Percentiles rank a stretch among this genome's conserved stretches.
Evolutionary conservation across 345 rosid species (phyloP).

Genomic region (Rhizophora apiculata): DNA sequence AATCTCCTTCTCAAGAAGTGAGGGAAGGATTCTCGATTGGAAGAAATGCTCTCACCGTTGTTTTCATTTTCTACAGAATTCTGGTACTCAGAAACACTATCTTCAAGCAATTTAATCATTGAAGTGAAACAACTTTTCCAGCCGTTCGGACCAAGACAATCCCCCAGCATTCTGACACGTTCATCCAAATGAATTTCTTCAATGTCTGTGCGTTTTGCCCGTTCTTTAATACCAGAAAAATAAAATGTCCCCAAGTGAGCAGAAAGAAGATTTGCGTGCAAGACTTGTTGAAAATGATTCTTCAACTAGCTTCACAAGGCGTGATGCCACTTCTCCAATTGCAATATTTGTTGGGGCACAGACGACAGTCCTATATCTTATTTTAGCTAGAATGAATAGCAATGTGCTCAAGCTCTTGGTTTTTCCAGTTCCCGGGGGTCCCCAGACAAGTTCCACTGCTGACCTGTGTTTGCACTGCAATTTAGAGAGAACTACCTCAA

Average conservation of each 20-base stretch:
- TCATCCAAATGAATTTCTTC: constrained; percentile 40
- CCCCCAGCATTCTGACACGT: constrained; percentile 32
- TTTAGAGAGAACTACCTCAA: constrained; percentile 25
- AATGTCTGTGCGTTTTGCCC: constrained; percentile 30
- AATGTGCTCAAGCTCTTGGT: constrained; percentile 38
- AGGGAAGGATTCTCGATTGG: constrained; percentile 23
- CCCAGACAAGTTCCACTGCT: constrained; percentile 45
- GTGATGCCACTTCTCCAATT: constrained; percentile 37
- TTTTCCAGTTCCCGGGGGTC: constrained; percentile 61
- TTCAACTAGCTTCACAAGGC: constrained; percentile 39
- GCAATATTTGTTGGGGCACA: constrained; percentile 58
- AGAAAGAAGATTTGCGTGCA: constrained; percentile 8
- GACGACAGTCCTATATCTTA: constrained; percentile 36
- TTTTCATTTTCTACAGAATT: constrained; percentile 26
- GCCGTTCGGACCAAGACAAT: constrained; percentile 29
- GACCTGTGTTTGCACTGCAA: constrained; percentile 26
- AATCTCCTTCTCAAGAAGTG: constrained; percentile 26
- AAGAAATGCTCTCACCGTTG: background rate
- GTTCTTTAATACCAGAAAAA: constrained; percentile 41
- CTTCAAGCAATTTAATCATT: constrained; percentile 27
- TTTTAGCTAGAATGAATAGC: constrained; percentile 28
- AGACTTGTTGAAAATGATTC: constrained; percentile 10
- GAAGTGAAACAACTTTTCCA: constrained; percentile 26
- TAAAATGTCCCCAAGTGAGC: constrained; percentile 33
- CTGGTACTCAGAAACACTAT: constrained; percentile 24